Percentiles rank a stretch among this genome's conserved stretches.
Conservation (phyloP, 768 basidiomycete species). For the Mycena indigotica region DNA sequence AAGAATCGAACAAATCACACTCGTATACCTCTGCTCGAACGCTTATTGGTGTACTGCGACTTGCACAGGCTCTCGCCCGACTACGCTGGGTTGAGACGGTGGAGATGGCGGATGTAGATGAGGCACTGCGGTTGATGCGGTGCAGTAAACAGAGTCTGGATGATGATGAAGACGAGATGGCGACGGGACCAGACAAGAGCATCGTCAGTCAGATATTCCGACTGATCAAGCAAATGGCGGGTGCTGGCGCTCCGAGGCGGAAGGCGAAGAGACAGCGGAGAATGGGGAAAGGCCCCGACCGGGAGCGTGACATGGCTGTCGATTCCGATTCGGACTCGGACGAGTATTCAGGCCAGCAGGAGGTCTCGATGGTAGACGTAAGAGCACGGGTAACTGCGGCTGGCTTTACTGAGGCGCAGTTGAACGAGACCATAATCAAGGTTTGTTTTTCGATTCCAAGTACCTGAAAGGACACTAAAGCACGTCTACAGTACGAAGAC, state of each 20-base stretch:
- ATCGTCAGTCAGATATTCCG: slow-evolving; percentile 84
- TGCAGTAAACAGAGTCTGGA: slow-evolving; percentile 90
- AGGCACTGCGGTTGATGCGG: slow-evolving; percentile 95
- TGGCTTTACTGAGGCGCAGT: slow-evolving; percentile 89
- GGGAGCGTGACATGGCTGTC: slow-evolving; percentile 69
- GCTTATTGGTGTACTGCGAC: slow-evolving; percentile 89
- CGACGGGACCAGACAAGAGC: slow-evolving; percentile 71
- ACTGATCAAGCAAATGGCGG: slow-evolving; percentile 86
- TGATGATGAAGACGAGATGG: slow-evolving; percentile 72
- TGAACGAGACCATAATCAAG: slow-evolving; percentile 82
- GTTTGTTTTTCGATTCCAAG: slow-evolving; percentile 44
- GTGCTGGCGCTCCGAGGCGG: slow-evolving; percentile 33
- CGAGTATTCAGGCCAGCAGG: slow-evolving; percentile 58
- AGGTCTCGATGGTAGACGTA: slow-evolving; percentile 85
- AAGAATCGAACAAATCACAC: slow-evolving; percentile 83
- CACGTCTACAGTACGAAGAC: slow-evolving; percentile 87
- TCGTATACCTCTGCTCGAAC: slow-evolving; percentile 97
- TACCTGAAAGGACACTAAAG: slow-evolving; percentile 17
- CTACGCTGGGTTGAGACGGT: slow-evolving; percentile 84
- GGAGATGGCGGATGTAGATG: slow-evolving; percentile 87
- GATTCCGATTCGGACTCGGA: slow-evolving; percentile 72
- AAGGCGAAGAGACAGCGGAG: slow-evolving; percentile 45
- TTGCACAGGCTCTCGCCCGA: slow-evolving; percentile 93
- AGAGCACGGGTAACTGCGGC: slow-evolving; percentile 81
- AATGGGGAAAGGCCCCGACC: slow-evolving; percentile 68